phyloP scores from a whole-genome alignment of 345 rosid species.

The Moricandia arvensis region DNA sequence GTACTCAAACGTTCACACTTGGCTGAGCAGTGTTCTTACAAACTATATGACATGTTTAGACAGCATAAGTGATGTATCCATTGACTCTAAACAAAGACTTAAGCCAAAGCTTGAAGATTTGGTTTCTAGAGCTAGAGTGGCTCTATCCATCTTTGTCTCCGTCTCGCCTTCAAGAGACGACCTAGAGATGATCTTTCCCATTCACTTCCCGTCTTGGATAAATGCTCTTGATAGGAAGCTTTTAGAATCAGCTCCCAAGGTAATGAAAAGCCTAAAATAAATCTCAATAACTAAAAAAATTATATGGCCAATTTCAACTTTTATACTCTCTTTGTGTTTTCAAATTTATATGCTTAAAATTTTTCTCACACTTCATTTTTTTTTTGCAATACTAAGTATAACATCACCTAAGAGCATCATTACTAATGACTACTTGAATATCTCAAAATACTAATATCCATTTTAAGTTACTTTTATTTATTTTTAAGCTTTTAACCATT shows the following conservation, averaged over 20 bases:
- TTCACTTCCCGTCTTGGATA: slow-evolving; percentile 59
- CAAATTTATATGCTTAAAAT: neutral
- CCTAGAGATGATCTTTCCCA: neutral
- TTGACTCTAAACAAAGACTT: slow-evolving; percentile 32
- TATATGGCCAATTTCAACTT: neutral
- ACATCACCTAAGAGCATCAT: neutral
- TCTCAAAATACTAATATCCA: neutral
- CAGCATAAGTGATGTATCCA: slow-evolving; percentile 40
- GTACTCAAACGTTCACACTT: slow-evolving; percentile 52
- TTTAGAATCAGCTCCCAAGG: slow-evolving; percentile 37
- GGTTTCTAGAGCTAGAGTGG: slow-evolving; percentile 56
- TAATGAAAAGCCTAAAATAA: slow-evolving; percentile 1
- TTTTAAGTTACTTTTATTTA: neutral
- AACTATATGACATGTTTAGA: slow-evolving; percentile 80
- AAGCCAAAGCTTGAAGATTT: slow-evolving; percentile 44
- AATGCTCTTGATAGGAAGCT: slow-evolving; percentile 52
- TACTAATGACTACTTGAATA: neutral
- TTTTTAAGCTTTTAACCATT: neutral
- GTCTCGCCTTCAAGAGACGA: slow-evolving; percentile 26
- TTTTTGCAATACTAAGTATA: neutral
- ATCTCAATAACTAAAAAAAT: neutral
- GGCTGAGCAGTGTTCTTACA: slow-evolving; percentile 81
- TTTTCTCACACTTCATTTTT: neutral
- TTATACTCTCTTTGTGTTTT: neutral
- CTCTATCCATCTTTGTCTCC: slow-evolving; percentile 55